Evolutionary conservation across 192 early-diverging fungal genomes (phyloP).

Genomic region (Globomyces pollinis-pini): DNA sequence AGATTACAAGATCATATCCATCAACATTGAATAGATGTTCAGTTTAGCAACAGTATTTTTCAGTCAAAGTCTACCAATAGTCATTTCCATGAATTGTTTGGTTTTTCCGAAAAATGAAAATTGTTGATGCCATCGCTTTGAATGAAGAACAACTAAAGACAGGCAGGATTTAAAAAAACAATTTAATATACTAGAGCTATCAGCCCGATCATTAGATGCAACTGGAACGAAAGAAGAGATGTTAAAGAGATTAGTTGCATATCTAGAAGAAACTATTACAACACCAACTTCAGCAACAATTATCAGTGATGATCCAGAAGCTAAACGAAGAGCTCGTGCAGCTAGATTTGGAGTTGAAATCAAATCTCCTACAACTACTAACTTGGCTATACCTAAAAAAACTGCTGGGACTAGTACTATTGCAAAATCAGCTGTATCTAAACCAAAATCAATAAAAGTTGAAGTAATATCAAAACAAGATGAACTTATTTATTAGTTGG

Average conservation of each 20-base stretch:
- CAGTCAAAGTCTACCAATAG: too few species aligned
- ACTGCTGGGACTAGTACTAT: too few species aligned
- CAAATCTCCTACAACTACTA: background rate
- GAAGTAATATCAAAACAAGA: too few species aligned
- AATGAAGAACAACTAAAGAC: background rate
- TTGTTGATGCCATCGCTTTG: background rate
- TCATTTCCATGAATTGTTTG: too few species aligned
- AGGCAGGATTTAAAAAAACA: too few species aligned
- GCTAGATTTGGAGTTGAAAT: background rate
- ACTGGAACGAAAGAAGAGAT: constrained; percentile 2
- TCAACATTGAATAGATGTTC: too few species aligned
- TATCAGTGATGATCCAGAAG: background rate
- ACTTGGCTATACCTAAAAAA: background rate
- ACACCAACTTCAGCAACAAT: too few species aligned
- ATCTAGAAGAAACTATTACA: background rate
- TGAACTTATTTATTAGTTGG: background rate
- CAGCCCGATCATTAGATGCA: background rate
- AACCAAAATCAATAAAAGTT: too few species aligned
- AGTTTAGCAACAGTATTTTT: too few species aligned
- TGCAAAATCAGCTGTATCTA: too few species aligned
- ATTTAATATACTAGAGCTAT: background rate
- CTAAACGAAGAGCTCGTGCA: background rate
- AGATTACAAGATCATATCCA: too few species aligned
- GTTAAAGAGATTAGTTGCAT: background rate
- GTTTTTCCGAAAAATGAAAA: too few species aligned